Base-by-base conservation (phyloP, 1,284 basidiomycete species). In the Papiliotrema flavescens region DNA sequence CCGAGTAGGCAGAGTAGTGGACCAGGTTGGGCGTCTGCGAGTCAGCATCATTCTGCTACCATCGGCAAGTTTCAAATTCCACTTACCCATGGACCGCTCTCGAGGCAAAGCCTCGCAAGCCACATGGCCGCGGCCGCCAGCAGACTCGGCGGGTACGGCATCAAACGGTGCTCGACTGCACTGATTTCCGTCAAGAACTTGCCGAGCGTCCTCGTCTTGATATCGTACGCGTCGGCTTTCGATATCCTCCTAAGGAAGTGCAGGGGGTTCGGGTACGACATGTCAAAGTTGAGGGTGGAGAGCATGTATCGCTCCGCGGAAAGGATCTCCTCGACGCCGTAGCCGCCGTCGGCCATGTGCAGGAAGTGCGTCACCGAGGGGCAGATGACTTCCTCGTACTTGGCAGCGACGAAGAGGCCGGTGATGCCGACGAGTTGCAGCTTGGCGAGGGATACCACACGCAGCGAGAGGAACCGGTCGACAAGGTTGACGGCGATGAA, bases 181-280 rank as follows among this genome's bases (percentile, higher is more conserved):
- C 85, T 85, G 54, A 98, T 90, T 80, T 98, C 95, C 65, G 96
- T 81, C 46, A 96, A 81, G 75, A 90, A 97, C 76, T 98, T 98
- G 49, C 87, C 93, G 11, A 98, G 82, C 0, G 93, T 97, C 54
- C 94, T 81, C 24, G 87, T 87, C 72, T 94, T 87, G 51, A 92
- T 85, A 69, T 97, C 90, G 75, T 95, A 98, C 57, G 90, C 88
- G 68, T 98, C 96, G 3, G 95, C 96, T 77, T 98, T 98, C 76
- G 90, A 93, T 57, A 93, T 86, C 46, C 93, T 83, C 36, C 94
- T 82, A 50, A 98, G 81, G 78, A 89, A 98, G 76, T 95, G 88
- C 69, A 98, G 88, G 1, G 94, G 93, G 73, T 90, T 95, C 40
- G 94, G 91, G 73, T 89, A 96, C 65, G 86, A 87, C 60, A 98